Conservation (phyloP, 768 basidiomycete genomes). For the Lentinula lateritia region DNA sequence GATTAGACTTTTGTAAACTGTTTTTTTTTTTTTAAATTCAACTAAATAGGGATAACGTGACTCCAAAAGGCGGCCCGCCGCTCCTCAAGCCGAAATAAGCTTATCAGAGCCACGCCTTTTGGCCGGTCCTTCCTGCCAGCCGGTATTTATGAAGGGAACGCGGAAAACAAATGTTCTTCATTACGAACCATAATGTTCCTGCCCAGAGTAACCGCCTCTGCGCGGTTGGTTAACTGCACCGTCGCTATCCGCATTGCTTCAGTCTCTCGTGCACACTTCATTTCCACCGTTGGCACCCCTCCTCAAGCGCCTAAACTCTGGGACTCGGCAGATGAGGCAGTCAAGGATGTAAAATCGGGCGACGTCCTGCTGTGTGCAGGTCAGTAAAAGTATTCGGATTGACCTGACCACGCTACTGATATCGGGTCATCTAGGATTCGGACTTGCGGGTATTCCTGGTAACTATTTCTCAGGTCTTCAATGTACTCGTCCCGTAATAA, state of each 20-base stretch:
- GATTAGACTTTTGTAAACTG: too few species aligned
- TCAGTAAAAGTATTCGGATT: conserved; percentile 26
- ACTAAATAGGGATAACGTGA: too few species aligned
- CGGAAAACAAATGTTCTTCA: background rate
- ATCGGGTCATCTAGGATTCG: conserved; percentile 57
- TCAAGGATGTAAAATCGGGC: conserved; percentile 78
- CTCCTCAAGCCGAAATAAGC: too few species aligned
- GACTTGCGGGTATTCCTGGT: conserved; percentile 87
- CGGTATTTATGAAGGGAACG: background rate
- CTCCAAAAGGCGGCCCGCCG: too few species aligned
- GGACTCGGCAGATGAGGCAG: conserved; percentile 75
- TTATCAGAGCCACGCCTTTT: background rate
- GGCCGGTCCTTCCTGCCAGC: background rate
- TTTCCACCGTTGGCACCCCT: background rate
- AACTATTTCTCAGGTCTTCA: background rate
- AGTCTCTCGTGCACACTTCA: background rate
- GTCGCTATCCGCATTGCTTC: background rate
- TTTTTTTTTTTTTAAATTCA: too few species aligned
- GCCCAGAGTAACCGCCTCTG: conserved; percentile 3
- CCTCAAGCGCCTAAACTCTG: conserved; percentile 60
- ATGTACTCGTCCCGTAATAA: background rate
- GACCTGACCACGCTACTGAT: background rate
- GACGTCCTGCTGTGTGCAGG: conserved; percentile 78
- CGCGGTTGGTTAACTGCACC: background rate
- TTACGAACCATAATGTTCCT: conserved; percentile 4